A percentile compares a stretch with the other conserved stretches of the same genome.
Conservation (phyloP, 306 rosid genomes). For the Prinsepia uniflora region DNA sequence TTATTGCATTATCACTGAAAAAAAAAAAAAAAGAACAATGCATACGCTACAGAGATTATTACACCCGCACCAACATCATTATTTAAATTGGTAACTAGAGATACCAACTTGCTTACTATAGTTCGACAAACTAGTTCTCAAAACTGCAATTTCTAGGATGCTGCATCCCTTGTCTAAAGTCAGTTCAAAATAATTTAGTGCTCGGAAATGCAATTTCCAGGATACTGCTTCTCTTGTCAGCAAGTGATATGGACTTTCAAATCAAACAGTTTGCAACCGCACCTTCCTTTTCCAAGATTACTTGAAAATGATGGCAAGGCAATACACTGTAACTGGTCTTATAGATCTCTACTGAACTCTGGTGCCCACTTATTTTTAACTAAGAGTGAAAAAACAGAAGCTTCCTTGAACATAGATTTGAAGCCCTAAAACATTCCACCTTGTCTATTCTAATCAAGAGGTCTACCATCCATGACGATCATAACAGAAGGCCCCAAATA, state of each 20-base stretch:
- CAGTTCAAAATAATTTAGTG: background rate
- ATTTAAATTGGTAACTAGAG: background rate
- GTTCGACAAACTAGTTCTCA: background rate
- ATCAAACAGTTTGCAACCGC: background rate
- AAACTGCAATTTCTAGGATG: background rate
- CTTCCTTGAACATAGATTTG: background rate
- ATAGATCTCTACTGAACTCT: background rate
- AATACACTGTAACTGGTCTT: background rate
- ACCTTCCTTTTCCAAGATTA: constrained; percentile 4
- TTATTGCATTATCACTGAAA: background rate
- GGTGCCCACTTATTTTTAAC: background rate
- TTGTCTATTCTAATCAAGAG: background rate
- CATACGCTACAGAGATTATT: background rate
- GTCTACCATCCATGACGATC: background rate
- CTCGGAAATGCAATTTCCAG: constrained; percentile 11
- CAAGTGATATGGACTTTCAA: constrained; percentile 15
- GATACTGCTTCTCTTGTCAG: constrained; percentile 22
- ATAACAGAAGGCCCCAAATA: background rate
- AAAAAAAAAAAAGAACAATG: background rate
- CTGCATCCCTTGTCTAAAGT: background rate
- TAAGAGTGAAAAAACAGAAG: background rate
- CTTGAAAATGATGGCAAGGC: background rate
- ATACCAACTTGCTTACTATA: background rate
- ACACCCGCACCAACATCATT: background rate
- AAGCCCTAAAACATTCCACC: background rate